phyloP scores from a whole-genome alignment of 164 flowering plant species.

The Paratinospora sagittata region DNA sequence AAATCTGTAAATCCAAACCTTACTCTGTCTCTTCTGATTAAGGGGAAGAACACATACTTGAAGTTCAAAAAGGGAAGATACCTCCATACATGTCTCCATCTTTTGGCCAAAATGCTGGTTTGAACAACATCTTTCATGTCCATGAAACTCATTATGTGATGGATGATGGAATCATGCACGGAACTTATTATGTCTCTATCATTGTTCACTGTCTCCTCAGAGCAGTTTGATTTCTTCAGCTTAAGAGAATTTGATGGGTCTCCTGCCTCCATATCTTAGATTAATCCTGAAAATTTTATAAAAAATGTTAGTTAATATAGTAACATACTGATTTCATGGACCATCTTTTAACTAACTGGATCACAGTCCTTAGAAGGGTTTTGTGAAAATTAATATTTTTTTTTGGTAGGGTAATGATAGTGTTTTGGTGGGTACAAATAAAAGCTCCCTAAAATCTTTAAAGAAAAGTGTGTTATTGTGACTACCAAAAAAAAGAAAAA shows the following conservation, averaged over 20 bases:
- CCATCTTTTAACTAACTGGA: no score
- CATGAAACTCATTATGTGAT: constrained; percentile 4
- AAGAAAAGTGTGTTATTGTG: no score
- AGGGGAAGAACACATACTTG: neutral
- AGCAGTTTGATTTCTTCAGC: neutral
- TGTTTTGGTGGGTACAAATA: no score
- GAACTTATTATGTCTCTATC: constrained; percentile 5
- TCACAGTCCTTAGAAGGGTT: no score
- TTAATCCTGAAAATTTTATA: no score
- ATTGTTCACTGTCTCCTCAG: neutral
- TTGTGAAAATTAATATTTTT: no score
- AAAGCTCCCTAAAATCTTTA: no score
- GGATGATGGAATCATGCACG: constrained; percentile 5
- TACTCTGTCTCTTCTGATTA: neutral
- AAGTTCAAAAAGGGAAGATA: constrained; percentile 9
- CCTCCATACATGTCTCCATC: constrained; percentile 3
- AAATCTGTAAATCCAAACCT: neutral
- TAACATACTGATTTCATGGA: no score
- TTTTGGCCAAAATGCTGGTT: constrained; percentile 6
- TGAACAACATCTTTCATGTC: constrained; percentile 11
- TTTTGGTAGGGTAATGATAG: no score
- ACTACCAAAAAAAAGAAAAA: neutral
- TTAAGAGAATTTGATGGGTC: neutral
- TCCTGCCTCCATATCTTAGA: neutral
- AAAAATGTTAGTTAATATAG: no score